A percentile compares a stretch with the other conserved stretches of the same genome.
Evolutionary conservation across 23 red algal genomes (phyloP).

Genomic region (Gracilaria gracilis): DNA sequence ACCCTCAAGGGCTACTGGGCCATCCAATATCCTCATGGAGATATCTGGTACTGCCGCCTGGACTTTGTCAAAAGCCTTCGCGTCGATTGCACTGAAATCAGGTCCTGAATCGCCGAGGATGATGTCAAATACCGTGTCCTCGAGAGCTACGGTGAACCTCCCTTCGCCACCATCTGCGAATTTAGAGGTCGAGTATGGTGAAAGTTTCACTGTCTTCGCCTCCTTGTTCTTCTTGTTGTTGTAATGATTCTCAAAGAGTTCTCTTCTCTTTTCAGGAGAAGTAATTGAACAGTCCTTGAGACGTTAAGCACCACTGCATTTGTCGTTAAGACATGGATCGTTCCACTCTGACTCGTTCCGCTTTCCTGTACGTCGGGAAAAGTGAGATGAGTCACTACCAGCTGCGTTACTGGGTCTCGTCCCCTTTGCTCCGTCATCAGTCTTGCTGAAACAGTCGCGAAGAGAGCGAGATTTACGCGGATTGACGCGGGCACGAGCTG

Average conservation of each 20-base stretch:
- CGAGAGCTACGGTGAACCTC: neutral
- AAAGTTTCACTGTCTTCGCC: neutral
- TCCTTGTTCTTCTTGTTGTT: constrained; percentile 14
- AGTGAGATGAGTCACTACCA: too few species aligned
- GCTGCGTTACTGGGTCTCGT: neutral
- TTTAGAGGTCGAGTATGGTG: too few species aligned
- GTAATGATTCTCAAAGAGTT: constrained; percentile 35
- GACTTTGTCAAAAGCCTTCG: neutral
- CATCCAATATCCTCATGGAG: neutral
- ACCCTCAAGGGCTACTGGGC: neutral
- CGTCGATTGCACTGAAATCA: constrained; percentile 6
- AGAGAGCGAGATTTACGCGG: neutral
- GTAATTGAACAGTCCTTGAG: constrained; percentile 31
- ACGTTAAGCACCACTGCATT: constrained; percentile 7
- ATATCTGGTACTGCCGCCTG: neutral
- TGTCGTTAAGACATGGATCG: neutral
- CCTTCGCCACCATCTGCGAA: neutral
- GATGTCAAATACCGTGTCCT: neutral
- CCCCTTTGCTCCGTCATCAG: too few species aligned
- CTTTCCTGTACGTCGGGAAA: neutral
- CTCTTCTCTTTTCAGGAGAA: neutral
- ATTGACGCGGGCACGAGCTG: neutral
- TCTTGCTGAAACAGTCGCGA: neutral
- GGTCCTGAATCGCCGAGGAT: constrained; percentile 12
- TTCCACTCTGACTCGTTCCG: neutral